These are phyloP conservation scores for Dioscorea zingiberensis DNA, from an alignment of 106 monocot species.

Conservation along the genomic window DNA sequence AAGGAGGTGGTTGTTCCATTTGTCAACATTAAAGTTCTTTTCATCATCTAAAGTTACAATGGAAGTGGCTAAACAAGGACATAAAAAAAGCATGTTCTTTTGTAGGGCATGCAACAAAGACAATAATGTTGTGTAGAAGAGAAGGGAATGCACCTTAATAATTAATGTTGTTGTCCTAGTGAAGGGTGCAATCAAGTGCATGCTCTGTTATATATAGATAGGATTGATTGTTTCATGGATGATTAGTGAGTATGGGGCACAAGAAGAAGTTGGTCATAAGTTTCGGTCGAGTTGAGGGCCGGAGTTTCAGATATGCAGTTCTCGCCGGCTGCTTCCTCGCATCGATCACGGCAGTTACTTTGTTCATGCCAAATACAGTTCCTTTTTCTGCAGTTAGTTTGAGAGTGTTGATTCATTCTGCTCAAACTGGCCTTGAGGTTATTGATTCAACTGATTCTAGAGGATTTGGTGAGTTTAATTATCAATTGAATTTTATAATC, in stretches of 20 bases:
- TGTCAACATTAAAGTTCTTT: not conserved
- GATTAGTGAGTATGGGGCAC: not conserved
- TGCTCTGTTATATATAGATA: no score
- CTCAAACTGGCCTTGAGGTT: no score
- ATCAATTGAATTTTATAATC: no score
- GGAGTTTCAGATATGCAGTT: not conserved
- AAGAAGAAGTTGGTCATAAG: constrained; percentile 1
- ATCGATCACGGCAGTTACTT: not conserved
- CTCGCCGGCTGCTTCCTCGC: not conserved
- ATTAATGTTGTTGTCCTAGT: no score
- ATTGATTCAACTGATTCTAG: no score
- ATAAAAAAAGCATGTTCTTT: no score
- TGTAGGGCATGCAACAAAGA: no score
- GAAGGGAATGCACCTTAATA: no score
- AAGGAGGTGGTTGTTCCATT: not conserved
- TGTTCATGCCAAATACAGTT: constrained; percentile 1
- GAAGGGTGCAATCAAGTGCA: no score
- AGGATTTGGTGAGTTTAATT: not conserved
- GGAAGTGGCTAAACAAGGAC: no score
- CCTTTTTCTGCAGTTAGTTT: constrained; percentile 3
- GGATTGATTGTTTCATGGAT: no score
- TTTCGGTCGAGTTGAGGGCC: not conserved
- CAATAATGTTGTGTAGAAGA: no score
- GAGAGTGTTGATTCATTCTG: not conserved
- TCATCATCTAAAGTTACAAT: not conserved